phyloP scores from a whole-genome alignment of 371 early-diverging fungal genomes.

The Mucor circinelloides region DNA sequence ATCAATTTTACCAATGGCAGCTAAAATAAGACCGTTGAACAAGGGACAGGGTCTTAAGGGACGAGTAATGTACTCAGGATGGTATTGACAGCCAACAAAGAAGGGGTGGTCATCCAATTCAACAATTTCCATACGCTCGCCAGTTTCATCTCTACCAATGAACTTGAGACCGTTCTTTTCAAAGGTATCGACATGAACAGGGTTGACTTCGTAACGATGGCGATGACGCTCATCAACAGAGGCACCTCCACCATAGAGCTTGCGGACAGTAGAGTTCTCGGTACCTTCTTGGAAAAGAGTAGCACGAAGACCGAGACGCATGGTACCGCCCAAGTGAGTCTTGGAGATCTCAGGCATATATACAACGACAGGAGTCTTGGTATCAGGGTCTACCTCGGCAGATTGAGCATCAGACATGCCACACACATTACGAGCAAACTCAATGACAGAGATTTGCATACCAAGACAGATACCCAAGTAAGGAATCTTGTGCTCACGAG shows the following conservation, averaged over 20 bases:
- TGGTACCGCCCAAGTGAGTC: slow-evolving; percentile 96
- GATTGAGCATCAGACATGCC: slow-evolving; percentile 87
- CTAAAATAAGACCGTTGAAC: slow-evolving; percentile 92
- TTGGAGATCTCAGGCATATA: slow-evolving; percentile 97
- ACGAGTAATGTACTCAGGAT: slow-evolving; percentile 98
- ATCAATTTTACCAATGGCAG: slow-evolving; percentile 65
- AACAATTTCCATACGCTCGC: slow-evolving; percentile 96
- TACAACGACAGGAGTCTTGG: slow-evolving; percentile 80
- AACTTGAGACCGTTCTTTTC: slow-evolving; percentile 90
- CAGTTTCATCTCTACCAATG: slow-evolving; percentile 93
- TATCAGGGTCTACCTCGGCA: slow-evolving; percentile 81
- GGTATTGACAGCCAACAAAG: slow-evolving; percentile 98
- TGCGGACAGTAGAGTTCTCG: slow-evolving; percentile 57
- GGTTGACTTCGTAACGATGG: slow-evolving; percentile 99
- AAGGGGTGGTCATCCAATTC: slow-evolving; percentile 94
- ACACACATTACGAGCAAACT: slow-evolving; percentile 96
- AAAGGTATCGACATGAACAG: slow-evolving; percentile 72
- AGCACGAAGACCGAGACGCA: slow-evolving; percentile 92
- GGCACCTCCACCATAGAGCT: slow-evolving; percentile 71
- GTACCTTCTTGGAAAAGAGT: slow-evolving; percentile 81
- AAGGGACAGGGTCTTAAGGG: slow-evolving; percentile 93
- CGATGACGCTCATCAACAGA: slow-evolving; percentile 95
- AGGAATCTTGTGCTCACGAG: slow-evolving; percentile 97
- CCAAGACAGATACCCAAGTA: slow-evolving; percentile 99
- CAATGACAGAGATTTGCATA: slow-evolving; percentile 98